Base-by-base conservation (phyloP, 805 yeast species). In the Starmerella riodocensis region DNA sequence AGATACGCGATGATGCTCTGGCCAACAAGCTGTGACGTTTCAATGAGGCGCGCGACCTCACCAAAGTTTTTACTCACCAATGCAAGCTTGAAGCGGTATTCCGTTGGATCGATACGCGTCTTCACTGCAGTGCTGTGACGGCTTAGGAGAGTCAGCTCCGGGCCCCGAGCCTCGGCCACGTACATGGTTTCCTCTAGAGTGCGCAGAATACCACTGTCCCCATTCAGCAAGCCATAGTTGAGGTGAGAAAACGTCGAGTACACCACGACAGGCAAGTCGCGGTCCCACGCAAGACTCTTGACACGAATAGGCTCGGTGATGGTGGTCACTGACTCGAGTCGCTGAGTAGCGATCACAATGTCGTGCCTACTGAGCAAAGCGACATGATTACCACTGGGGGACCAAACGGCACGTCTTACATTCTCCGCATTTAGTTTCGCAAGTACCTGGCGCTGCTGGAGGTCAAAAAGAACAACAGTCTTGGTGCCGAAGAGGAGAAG, bases 261-360 rank as follows among this genome's bases (percentile, higher is more conserved):
- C 50, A 91, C 70, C 58, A 91, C 70, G 24, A 93, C 94, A 4
- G 48, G 47, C 38, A 88, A 88, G 35, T 81, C 67, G 52, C 85
- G 95, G 60, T 91, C 97, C 96, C 96, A 91, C 16, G 94, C 83
- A 34, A 95, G 96, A 64, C 93, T 77, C 66, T 91, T 91, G 55
- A 91, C 84, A 59, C 98, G 71, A 51, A 91, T 91, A 3, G 97
- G 88, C 66, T 91, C 99, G 58, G 85, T 96, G 74, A 85, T 71
- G 2, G 93, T 75, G 39, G 88, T 76, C 29, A 85, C 67, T 41
- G 75, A 63, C 56, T 83, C 85, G 48, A 74, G 78, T 58, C 76
- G 78, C 53, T 74, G 76, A 11, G 36, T 39, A 22, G 86, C 94
- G 53, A 91, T 76, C 12, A 94, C 80, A 53, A 91, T 81, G 17